Conservation (phyloP, 768 basidiomycete species). For the Phlegmacium glaucopus region DNA sequence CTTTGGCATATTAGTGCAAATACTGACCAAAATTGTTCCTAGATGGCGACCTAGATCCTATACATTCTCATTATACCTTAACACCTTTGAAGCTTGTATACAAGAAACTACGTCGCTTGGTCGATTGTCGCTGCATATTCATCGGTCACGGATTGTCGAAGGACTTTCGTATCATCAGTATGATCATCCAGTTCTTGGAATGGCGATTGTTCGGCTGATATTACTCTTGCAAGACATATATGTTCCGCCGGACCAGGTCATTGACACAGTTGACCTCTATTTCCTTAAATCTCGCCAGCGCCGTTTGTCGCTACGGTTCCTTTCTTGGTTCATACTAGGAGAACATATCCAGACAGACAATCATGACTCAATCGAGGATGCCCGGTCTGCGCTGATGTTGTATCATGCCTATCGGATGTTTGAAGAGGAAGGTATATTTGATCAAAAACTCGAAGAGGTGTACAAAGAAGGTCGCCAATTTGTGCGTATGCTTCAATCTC, state of each 20-base stretch:
- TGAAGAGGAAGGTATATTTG: constrained; percentile 74
- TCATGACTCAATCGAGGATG: constrained; percentile 99
- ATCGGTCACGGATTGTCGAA: constrained; percentile 97
- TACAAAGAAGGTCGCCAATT: constrained; percentile 76
- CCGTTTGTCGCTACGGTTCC: constrained; percentile 86
- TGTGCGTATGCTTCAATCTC: constrained; percentile 36
- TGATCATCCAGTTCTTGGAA: constrained; percentile 24
- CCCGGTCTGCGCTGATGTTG: constrained; percentile 77
- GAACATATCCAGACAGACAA: constrained; percentile 91
- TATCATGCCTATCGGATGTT: constrained; percentile 80
- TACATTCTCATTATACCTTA: constrained; percentile 78
- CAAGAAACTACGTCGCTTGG: constrained; percentile 91
- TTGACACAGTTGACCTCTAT: constrained; percentile 98
- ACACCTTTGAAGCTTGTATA: constrained; percentile 98
- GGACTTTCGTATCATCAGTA: constrained; percentile 98
- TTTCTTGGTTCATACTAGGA: constrained; percentile 91
- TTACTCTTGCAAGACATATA: constrained; percentile 67
- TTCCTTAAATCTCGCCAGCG: constrained; percentile 79
- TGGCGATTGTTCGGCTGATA: background rate
- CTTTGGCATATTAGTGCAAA: background rate
- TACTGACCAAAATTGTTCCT: background rate
- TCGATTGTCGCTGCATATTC: constrained; percentile 94
- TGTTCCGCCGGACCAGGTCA: constrained; percentile 92
- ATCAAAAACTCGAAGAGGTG: constrained; percentile 82
- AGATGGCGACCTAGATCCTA: constrained; percentile 93